Conservation (phyloP, 176 grass and related monocot genomes). For the Cenchrus purpureus region DNA sequence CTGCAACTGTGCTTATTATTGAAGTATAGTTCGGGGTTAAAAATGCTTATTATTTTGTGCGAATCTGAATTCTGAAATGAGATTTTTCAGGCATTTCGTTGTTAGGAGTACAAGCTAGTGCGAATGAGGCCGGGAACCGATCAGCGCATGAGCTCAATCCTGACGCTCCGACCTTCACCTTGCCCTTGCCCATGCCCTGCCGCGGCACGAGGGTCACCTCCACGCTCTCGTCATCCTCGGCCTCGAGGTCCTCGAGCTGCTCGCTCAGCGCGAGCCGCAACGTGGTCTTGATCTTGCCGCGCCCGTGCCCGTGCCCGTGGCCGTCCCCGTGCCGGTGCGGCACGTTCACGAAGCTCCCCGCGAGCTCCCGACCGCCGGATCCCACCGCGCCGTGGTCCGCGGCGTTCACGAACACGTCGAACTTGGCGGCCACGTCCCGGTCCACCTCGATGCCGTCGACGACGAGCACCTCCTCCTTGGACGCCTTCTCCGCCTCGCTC, state of each 20-base stretch:
- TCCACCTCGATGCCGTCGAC: conserved; percentile 49
- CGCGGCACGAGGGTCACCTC: conserved; percentile 48
- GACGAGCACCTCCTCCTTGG: conserved; percentile 56
- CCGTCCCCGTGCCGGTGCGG: conserved; percentile 36
- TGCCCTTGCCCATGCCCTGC: conserved; percentile 40
- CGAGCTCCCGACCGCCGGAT: conserved; percentile 47
- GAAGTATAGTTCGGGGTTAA: background rate
- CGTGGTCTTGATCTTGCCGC: conserved; percentile 18
- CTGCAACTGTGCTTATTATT: background rate
- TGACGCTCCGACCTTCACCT: conserved; percentile 44
- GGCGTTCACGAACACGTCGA: conserved; percentile 67
- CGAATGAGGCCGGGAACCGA: background rate
- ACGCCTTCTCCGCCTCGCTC: conserved; percentile 47
- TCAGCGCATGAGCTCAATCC: conserved; percentile 40
- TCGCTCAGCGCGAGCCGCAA: conserved; percentile 54
- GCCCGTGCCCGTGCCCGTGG: conserved; percentile 22
- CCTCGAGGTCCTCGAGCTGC: conserved; percentile 51
- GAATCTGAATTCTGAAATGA: background rate
- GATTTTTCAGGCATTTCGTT: background rate
- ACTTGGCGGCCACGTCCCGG: conserved; percentile 54
- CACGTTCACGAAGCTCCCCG: conserved; percentile 62
- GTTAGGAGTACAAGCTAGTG: background rate
- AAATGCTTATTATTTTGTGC: background rate
- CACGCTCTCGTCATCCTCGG: conserved; percentile 42
- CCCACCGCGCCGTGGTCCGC: conserved; percentile 42